Base-by-base conservation (phyloP, 2,329 filamentous ascomycete genomes). In the Fusarium incarnatum region DNA sequence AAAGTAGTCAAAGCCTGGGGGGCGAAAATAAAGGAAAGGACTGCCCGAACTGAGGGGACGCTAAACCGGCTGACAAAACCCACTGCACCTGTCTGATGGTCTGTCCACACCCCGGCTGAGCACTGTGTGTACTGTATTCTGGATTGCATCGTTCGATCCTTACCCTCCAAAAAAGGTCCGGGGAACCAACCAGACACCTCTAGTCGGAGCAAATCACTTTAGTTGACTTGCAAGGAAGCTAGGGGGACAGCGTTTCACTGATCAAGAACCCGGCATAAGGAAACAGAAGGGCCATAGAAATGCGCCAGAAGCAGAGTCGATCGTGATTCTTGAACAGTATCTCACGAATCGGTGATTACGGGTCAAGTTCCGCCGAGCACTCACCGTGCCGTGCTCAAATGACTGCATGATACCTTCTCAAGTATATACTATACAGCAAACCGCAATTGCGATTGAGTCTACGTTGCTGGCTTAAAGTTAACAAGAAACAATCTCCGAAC, bases 111-210 rank as follows among this genome's bases (percentile, higher is more conserved):
- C 18, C 28, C 16, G n/a, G 37, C 11, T 32, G 8, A 20, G 22
- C 46, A 70, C 68, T 68, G 57, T 61, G 49, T 42, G n/a, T 56
- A 75, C 73, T 75, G 73, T 75, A 58, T 34, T 65, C 40, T 28
- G 48, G 65, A 68, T 63, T 66, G 60, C 70, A 74, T 75, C 71
- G 73, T 75, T 73, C 70, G 73, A 75, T 75, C 68, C 66, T 57
- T 59, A 40, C 71, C 57, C 61, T 67, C 52, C 63, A 62, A 47
- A 55, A 55, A 64, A 47, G 63, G 50, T 64, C 63, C 55, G 47
- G 63, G 42, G 57, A 53, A 18, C 71, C 67, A 71, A 72, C 62
- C 55, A 68, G 62, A 60, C 28, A 34, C 47, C 20, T 52, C 40
- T 18, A 20, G 47, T 41, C 37, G 23, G 30, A 20, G 32, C 52